Base-by-base conservation (phyloP, 2,329 filamentous ascomycete genomes). In the Cytospora chrysosperma region DNA sequence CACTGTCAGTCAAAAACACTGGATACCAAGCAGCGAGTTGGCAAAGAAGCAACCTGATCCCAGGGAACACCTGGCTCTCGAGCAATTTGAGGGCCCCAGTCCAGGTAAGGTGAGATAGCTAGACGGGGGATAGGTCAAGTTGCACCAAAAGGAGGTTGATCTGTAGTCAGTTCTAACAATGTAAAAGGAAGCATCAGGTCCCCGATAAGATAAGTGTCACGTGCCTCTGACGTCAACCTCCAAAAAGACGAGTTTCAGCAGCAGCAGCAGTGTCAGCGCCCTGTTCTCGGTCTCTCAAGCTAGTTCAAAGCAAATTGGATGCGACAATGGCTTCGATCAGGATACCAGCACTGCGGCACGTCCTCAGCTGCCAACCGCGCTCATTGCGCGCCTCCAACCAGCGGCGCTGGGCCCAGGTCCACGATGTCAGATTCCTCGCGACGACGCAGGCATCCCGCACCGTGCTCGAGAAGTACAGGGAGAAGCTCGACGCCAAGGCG, bases 401-500 rank as follows among this genome's bases (percentile, higher is more conserved):
- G 76, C 86, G 89, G 62, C 87, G 93, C 74, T 96, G 92, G 90
- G 94, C 94, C 2, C 92, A 92, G 71, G 93, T 97, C 32, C 92
- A 96, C 76, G 92, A 97, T 76, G 88, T 96, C 55, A 92, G 93
- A 68, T 96, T 94, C 81, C 85, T 97, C 53, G 90, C 90, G 66
- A 95, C 92, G 19, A 91, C 93, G 66, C 85, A 86, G 63, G 80
- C 86, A 63, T 82, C 88, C 54, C 83, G 85, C 63, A 82, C 84
- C 70, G 81, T 97, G 47, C 74, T 91, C 68, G 92, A 96, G 68
- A 96, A 91, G 76, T 99, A 99, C 80, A 86, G 86, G 70, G 85
- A 89, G 63, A 97, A 97, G 80, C 88, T 99, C 67, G 85, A 90
- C 68, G 80, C 84, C 68, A 71, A 96, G 77, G 94, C 92, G 13